A percentile compares a stretch with the other conserved stretches of the same genome.
Evolutionary conservation across 2,329 filamentous ascomycete species (phyloP).

Genomic region (Neonectria punicea): DNA sequence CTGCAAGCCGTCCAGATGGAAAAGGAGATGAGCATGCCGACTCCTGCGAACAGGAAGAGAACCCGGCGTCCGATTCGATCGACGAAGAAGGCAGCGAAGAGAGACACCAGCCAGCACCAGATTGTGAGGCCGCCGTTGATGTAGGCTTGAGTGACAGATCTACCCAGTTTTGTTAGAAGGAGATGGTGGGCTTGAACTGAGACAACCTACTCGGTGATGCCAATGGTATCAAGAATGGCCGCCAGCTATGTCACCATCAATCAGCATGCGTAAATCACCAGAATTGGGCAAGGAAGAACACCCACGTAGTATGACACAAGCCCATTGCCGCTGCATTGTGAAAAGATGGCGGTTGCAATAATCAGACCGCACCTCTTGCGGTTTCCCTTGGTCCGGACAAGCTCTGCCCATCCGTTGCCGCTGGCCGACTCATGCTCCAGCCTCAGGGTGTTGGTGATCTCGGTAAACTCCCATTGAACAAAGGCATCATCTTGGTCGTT

Average conservation of each 20-base stretch:
- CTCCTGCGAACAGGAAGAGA: conserved; percentile 36
- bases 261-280: neutral
- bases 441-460: conserved; percentile 34
- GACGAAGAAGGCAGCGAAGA: conserved; percentile 39
- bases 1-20: conserved; percentile 39
- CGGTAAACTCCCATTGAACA: conserved; percentile 32
- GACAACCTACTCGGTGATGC: conserved; percentile 35
- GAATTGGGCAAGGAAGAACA: neutral
- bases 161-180: neutral
- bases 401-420: conserved; percentile 29
- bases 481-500: conserved; percentile 29
- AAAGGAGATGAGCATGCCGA: conserved; percentile 40
- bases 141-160: conserved; percentile 36
- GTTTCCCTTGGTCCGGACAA: conserved; percentile 36
- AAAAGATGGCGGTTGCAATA: conserved; percentile 37
- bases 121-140: conserved; percentile 41
- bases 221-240: conserved; percentile 35
- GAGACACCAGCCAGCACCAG: conserved; percentile 39
- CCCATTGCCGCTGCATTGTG: conserved; percentile 39
- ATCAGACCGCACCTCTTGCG: conserved; percentile 36
- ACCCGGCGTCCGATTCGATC: conserved; percentile 37
- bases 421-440: conserved; percentile 30
- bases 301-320: conserved; percentile 39
- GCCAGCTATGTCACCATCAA: conserved; percentile 25
- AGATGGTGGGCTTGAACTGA: rapidly evolving